These are phyloP conservation scores for Chrysoporthe austroafricana DNA, from an alignment of 2,329 filamentous ascomycete genomes.

Conservation along the genomic window DNA sequence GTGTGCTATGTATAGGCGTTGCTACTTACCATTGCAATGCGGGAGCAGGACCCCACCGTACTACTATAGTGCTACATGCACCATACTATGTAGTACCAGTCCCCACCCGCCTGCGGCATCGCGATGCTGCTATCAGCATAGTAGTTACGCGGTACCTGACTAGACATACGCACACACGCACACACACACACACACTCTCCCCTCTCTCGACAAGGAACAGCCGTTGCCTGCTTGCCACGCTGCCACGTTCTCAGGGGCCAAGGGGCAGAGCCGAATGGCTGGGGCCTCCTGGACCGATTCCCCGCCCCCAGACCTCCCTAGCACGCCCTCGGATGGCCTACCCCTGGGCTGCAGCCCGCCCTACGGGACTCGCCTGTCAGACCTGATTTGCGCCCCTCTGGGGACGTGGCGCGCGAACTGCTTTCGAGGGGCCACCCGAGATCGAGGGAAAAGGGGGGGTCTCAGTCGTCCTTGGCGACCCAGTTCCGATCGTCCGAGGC, in stretches of 20 bases:
- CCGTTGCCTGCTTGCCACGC: constrained; percentile 24
- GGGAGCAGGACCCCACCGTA: no score
- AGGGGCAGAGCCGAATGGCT: constrained; percentile 29
- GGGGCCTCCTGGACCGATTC: constrained; percentile 25
- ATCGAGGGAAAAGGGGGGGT: neutral
- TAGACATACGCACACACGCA: neutral
- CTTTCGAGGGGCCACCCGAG: neutral
- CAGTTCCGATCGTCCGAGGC: neutral
- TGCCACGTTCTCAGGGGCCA: constrained; percentile 24
- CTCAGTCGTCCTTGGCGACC: neutral
- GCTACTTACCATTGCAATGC: no score
- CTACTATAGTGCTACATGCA: no score
- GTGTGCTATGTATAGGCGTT: no score
- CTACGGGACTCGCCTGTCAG: constrained; percentile 27
- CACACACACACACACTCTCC: no score
- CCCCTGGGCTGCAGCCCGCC: constrained; percentile 25
- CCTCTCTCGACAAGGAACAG: constrained; percentile 9
- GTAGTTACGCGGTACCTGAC: constrained; percentile 9
- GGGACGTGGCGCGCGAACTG: constrained; percentile 12
- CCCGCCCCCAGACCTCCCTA: constrained; percentile 25
- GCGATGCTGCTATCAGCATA: neutral
- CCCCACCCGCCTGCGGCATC: neutral
- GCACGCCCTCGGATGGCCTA: constrained; percentile 6
- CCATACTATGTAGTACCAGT: neutral
- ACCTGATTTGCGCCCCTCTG: constrained; percentile 9